Conservation (phyloP, 805 yeast genomes). For the Teunomyces gatunensis region DNA sequence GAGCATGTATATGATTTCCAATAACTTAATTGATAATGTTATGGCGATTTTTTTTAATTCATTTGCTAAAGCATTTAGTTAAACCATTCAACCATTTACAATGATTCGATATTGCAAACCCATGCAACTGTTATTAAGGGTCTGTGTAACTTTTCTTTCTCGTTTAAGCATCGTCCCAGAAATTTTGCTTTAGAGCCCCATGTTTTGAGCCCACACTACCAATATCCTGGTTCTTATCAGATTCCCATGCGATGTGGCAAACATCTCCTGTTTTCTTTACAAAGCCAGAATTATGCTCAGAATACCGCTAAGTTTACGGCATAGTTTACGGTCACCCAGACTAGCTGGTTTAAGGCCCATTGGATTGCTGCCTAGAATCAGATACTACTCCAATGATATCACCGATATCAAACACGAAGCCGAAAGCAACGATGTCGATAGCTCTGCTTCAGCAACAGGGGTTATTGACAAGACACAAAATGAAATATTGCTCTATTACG, state of each 20-base stretch:
- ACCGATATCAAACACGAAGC: constrained; percentile 32
- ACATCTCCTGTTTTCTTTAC: neutral
- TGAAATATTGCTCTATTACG: constrained; percentile 37
- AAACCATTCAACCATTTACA: no score
- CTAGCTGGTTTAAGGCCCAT: neutral
- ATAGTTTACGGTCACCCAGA: neutral
- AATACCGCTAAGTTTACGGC: neutral
- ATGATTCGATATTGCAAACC: no score
- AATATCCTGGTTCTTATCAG: neutral
- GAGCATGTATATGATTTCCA: no score
- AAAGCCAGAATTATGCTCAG: neutral
- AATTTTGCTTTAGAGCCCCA: neutral
- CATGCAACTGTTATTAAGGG: neutral
- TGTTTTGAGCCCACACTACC: constrained; percentile 1
- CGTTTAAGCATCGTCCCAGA: neutral
- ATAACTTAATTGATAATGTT: no score
- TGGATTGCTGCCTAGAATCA: constrained; percentile 1
- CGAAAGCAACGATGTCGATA: constrained; percentile 25
- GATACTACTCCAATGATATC: constrained; percentile 23
- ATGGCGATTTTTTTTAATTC: no score
- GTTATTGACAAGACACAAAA: constrained; percentile 33
- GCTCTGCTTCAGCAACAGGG: constrained; percentile 38
- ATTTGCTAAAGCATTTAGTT: no score
- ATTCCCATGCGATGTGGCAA: neutral
- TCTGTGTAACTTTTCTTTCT: neutral